Base-by-base conservation (phyloP, 1,139 yeast species). In the Lodderomyces elongisporus region DNA sequence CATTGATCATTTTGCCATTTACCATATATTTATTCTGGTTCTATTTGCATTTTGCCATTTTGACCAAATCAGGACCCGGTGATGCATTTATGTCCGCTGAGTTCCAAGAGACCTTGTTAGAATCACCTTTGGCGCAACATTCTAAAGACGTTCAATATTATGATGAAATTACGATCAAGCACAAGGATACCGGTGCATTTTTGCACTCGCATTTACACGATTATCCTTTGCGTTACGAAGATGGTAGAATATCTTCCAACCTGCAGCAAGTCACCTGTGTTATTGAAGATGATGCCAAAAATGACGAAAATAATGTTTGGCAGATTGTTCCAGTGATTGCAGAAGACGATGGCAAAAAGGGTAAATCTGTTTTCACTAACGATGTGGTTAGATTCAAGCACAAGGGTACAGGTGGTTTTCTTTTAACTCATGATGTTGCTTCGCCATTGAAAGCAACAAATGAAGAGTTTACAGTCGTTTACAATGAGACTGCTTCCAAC, bases 341-440 rank as follows among this genome's bases (percentile, higher is more conserved):
- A 9, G 17, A 31, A 8, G 29, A 54, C 2, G 46, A 41, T 8
- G 74, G 69, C 16, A 62, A 70, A 16, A 51, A 48, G 21, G 58
- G 50, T 3, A 41, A 41, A 13, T 54, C 52, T 20, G 52, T 56
- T 4, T 50, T 46, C 44, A 77, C 81, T 17, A 80, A 81, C 42
- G 93, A 85, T 50, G 59, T 74, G 15, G 65, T 93, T 38, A 81
- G 96, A 62, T 68, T 91, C 39, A 80, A 76, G 56, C 99, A 91
- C 49, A 75, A 87, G 25, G 77, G 70, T 13, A 89, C 97, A 2
- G 74, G 87, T 40, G 82, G 94, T 3, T 82, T 65, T 47, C 62
- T 91, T 43, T 66, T 87, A 46, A 78, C 98, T 18, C 99, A 91
- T 55, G 99, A 91, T 56, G 98, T 91, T 34, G 98, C 98, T 1